Evolutionary conservation across 441 rosid genomes (phyloP).

Genomic region (Biscutella laevigata): DNA sequence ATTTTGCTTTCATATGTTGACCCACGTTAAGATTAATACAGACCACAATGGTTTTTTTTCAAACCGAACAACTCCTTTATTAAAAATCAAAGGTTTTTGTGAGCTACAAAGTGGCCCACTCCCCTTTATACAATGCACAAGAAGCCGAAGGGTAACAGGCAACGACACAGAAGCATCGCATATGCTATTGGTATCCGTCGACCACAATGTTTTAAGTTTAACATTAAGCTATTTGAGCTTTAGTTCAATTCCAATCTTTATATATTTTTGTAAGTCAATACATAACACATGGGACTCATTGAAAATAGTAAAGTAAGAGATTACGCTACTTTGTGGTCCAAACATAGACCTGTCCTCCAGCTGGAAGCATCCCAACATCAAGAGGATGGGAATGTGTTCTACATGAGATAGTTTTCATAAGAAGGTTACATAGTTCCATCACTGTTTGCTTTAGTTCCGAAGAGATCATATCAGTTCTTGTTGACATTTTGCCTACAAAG

Average conservation of each 20-base stretch:
- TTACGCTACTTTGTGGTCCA: conserved; percentile 41
- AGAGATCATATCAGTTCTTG: conserved; percentile 61
- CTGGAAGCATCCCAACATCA: conserved; percentile 51
- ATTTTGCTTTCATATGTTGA: not conserved
- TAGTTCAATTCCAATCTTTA: not conserved
- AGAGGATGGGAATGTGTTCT: conserved; percentile 60
- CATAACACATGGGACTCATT: not conserved
- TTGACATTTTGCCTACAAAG: conserved; percentile 50
- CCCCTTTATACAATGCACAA: too few species aligned
- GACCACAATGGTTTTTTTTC: not conserved
- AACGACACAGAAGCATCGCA: too few species aligned
- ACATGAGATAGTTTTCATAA: conserved; percentile 37
- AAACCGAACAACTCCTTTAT: too few species aligned
- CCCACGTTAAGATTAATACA: not conserved
- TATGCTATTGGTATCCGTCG: too few species aligned
- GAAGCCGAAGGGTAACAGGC: too few species aligned
- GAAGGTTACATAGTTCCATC: conserved; percentile 36
- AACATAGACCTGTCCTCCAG: conserved; percentile 62
- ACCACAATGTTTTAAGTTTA: too few species aligned
- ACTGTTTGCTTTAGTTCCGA: conserved; percentile 24
- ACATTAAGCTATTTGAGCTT: not conserved
- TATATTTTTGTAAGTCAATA: not conserved
- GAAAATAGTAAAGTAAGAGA: not conserved
- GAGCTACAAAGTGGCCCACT: too few species aligned
- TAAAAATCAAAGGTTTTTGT: too few species aligned